A percentile compares a stretch with the other conserved stretches of the same genome.
phyloP scores from a whole-genome alignment of 768 basidiomycete species.

The Amanita rubescens region DNA sequence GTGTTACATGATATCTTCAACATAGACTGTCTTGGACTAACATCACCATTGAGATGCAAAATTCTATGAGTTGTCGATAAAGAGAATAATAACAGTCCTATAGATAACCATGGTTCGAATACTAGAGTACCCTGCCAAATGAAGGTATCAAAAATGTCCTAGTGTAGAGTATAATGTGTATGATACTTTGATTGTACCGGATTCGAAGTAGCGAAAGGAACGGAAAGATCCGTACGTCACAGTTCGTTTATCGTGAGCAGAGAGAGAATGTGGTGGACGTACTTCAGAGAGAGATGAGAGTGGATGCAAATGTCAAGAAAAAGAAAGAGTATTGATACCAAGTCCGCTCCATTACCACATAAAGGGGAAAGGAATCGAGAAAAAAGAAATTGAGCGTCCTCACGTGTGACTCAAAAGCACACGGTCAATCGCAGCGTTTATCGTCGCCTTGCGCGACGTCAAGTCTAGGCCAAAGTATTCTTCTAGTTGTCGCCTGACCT shows the following conservation, averaged over 20 bases:
- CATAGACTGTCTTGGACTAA: no score
- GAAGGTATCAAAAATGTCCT: constrained; percentile 1
- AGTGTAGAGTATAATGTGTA: constrained; percentile 5
- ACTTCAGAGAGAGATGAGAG: neutral
- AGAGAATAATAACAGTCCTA: neutral
- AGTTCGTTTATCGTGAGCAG: neutral
- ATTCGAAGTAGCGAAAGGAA: neutral
- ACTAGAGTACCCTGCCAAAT: neutral
- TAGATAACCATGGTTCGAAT: neutral
- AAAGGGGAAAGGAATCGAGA: neutral
- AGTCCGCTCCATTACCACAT: neutral
- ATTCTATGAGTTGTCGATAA: constrained; percentile 1
- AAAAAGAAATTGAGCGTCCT: neutral
- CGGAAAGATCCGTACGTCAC: neutral
- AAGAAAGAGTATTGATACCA: neutral
- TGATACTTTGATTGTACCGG: neutral
- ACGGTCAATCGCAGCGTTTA: constrained; percentile 75
- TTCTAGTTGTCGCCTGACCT: constrained; percentile 79
- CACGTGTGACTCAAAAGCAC: constrained; percentile 48
- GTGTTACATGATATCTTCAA: no score
- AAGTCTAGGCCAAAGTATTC: constrained; percentile 76
- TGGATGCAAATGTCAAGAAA: neutral
- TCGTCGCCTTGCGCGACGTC: constrained; percentile 57
- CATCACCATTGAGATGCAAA: no score
- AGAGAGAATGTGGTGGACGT: neutral